Evolutionary conservation across 441 rosid genomes (phyloP), one percentile per base, ranked within the genome.

Genomic region (Pelargonium citronellum): DNA sequence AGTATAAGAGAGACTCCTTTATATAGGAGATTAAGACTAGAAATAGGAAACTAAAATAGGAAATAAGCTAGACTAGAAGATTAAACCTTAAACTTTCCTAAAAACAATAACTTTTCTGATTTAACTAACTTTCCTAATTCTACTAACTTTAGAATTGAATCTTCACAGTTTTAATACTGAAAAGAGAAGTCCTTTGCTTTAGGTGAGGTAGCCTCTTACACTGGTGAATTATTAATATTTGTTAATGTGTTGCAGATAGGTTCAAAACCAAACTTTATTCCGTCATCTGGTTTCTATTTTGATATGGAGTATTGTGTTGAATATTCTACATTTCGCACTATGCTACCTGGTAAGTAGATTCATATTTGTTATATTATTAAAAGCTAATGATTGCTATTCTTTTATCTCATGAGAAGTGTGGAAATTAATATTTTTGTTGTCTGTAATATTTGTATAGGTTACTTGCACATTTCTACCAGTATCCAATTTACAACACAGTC

Each of bases 271-370:
- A 69, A 51, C 53, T 43, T 7, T 2, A 70, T 76, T n/a, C 77
- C 80, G 0, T 51, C 69, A 0, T 72, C 80, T 19, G 83, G 78
- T 22, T 17, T 71, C 1, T 82, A 67, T 27, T 74, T 57, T 17
- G 85, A 90, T 66, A 88, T 83, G 85, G 69, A 67, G n/a, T 92
- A 88, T 77, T 64, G 69, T 11, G 64, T 90, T 66, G 87, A 87
- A 2, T 85, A 80, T 53, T 79, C 90, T 11, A 81, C 96, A 7
- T 83, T 88, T 70, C 70, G 71, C 49, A 81, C 76, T 37, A 62
- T 87, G 44, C 84, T 82, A 65, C 67, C 76, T 80, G 87, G 91
- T 89, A 71, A 15, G 27, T 53, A 22, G 17, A 64, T 47, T 67
- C 65, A 7, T 13, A 13, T 51, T 43, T 13, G 8, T 55, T n/a